Base-by-base conservation (phyloP, 2,329 filamentous ascomycete species). In the Penicillium expansum region DNA sequence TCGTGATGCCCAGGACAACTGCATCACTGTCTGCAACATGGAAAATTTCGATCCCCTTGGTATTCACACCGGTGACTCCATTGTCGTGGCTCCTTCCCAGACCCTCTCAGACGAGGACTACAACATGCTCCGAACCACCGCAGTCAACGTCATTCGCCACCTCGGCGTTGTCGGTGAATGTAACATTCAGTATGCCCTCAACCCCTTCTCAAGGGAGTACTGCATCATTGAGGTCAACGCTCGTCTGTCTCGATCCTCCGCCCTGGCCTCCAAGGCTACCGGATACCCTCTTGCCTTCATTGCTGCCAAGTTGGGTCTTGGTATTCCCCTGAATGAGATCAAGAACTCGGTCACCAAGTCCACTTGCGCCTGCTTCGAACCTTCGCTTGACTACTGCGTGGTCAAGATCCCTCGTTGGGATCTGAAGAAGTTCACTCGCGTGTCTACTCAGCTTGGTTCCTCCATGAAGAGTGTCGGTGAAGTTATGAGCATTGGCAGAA, bases 391-490 rank as follows among this genome's bases (percentile, higher is more conserved):
- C 76, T 99, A 99, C 73, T 91, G 95, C 51, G 94, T 97, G 18
- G 93, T 97, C 67, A 99, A 99, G 85, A 97, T 99, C 80, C 94
- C 94, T 45, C 86, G 94, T 67, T 99, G 94, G 94, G 94, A 99
- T 78, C 78, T 99, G 71, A 97, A 97, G 83, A 99, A 99, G 79
- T 99, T 99, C 77, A 96, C 91, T 29, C 87, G 94, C 64, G 94
- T 97, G 22, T 97, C 93, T 4, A 97, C 92, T 1, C 89, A 95
- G 71, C 88, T 99, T 24, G 93, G 92, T 30, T 97, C 94, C 3
- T 96, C 93, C 13, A 99, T 99, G 94, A 99, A 97, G 87, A 96
- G 91, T 84, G 92, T 99, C 52, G 94, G 94, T 71, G 94, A 99
- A 75, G 94, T 99, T 64, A 97, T 99, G 94, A 93, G 90, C 69